Evolutionary conservation across 176 grass and related monocot genomes (phyloP).

Genomic region (sorghum (Sorghum bicolor)): DNA sequence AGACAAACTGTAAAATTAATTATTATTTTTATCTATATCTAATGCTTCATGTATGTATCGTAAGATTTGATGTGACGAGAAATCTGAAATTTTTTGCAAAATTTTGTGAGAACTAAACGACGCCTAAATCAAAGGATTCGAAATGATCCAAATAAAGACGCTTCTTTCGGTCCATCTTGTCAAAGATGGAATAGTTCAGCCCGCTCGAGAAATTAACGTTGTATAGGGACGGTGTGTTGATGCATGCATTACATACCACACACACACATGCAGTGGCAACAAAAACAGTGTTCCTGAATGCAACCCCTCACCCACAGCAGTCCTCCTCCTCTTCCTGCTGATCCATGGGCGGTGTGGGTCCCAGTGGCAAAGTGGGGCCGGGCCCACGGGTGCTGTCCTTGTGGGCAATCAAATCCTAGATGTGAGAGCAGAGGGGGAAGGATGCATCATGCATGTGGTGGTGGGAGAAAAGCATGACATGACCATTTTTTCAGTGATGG

Average conservation of each 20-base stretch:
- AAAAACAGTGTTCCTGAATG: constrained; percentile 49
- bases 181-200: constrained; percentile 4
- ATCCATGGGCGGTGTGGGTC: constrained; percentile 19
- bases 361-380: background rate
- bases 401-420: constrained; percentile 44
- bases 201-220: constrained; percentile 21
- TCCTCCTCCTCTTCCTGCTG: constrained; percentile 6
- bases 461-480: constrained; percentile 54
- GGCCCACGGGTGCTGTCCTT: constrained; percentile 35
- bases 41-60: too few relatives aligned
- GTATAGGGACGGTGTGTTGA: constrained; percentile 19
- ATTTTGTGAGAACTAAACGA: too few relatives aligned
- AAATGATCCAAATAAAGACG: background rate
- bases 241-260: background rate
- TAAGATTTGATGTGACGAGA: too few relatives aligned
- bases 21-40: too few relatives aligned
- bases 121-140: background rate
- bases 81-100: too few relatives aligned
- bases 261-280: constrained; percentile 44
- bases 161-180: constrained; percentile 18
- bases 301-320: constrained; percentile 46
- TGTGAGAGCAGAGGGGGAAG: constrained; percentile 30
- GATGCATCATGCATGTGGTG: constrained; percentile 39
- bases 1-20: too few relatives aligned
- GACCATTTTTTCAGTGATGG: constrained; percentile 52